Evolutionary conservation across 1,284 basidiomycete species (phyloP).

Genomic region (Melampsora larici-populina): DNA sequence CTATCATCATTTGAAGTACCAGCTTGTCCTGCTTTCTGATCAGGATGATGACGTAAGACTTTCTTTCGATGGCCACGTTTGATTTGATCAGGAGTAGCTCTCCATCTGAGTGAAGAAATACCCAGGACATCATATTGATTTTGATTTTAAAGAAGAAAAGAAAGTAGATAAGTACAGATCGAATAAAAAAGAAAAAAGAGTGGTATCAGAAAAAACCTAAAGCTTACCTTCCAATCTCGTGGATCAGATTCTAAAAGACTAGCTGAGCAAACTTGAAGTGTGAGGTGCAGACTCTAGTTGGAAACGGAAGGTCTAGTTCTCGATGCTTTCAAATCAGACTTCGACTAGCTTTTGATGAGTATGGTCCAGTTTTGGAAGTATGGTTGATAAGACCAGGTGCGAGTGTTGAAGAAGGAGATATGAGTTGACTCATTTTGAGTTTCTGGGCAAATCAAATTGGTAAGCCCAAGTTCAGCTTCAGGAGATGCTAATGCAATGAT

Average conservation of each 20-base stretch:
- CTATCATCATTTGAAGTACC: slow-evolving; percentile 85
- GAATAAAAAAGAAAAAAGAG: too few relatives aligned
- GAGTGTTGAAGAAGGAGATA: too few relatives aligned
- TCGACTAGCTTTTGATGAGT: background rate
- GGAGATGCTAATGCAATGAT: too few relatives aligned
- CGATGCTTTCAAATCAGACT: background rate
- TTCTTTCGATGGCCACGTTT: slow-evolving; percentile 97
- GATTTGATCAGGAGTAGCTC: slow-evolving; percentile 85
- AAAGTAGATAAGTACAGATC: slow-evolving; percentile 9
- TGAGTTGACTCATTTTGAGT: too few relatives aligned
- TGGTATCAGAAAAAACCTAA: background rate
- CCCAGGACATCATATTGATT: slow-evolving; percentile 97
- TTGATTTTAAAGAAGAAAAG: slow-evolving; percentile 67
- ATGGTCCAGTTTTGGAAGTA: too few relatives aligned
- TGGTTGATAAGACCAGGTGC: too few relatives aligned
- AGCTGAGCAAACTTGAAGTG: slow-evolving; percentile 19
- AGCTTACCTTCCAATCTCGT: slow-evolving; percentile 89
- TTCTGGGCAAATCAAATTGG: too few relatives aligned
- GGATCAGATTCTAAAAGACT: slow-evolving; percentile 74
- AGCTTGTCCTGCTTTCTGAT: slow-evolving; percentile 82
- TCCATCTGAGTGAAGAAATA: slow-evolving; percentile 82
- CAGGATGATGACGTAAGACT: slow-evolving; percentile 97
- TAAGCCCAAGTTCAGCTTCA: too few relatives aligned
- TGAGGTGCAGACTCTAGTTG: slow-evolving; percentile 37
- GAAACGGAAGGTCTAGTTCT: slow-evolving; percentile 19